Evolutionary conservation across 768 basidiomycete genomes (phyloP).

Genomic region (Tubosaeta sp.): DNA sequence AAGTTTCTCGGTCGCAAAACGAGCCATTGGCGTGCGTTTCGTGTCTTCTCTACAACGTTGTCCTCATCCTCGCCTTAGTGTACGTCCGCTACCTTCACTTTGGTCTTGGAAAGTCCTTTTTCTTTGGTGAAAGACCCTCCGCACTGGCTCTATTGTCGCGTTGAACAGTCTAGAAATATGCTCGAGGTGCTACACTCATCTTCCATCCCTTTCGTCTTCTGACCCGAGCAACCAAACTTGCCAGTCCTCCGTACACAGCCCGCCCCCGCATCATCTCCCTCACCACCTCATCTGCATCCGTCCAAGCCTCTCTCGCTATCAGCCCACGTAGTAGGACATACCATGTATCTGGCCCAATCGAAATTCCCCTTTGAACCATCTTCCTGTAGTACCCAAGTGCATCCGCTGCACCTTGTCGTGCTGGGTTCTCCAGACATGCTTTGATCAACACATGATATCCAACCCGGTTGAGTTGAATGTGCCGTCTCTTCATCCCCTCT

Average conservation of each 20-base stretch:
- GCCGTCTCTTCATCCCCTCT: conserved; percentile 52
- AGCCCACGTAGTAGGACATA: conserved; percentile 70
- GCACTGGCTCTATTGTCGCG: conserved; percentile 14
- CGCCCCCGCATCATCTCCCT: conserved; percentile 53
- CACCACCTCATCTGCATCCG: conserved; percentile 54
- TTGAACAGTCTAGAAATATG: conserved; percentile 27
- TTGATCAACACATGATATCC: conserved; percentile 78
- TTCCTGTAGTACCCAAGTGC: conserved; percentile 59
- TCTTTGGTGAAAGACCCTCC: conserved; percentile 39
- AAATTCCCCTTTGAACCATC: conserved; percentile 49
- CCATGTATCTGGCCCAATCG: conserved; percentile 65
- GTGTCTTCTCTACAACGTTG: conserved; percentile 1
- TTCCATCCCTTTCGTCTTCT: conserved; percentile 36
- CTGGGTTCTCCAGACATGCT: conserved; percentile 53
- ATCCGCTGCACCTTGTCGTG: conserved; percentile 45
- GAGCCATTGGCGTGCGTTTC: conserved; percentile 75
- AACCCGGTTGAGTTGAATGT: conserved; percentile 52
- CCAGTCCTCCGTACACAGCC: conserved; percentile 42
- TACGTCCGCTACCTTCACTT: conserved; percentile 67
- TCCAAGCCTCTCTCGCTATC: conserved; percentile 53
- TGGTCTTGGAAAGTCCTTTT: conserved; percentile 61
- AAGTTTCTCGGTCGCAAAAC: conserved; percentile 85
- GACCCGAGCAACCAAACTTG: conserved; percentile 48
- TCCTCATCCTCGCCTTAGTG: conserved; percentile 38
- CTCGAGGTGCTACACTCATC: conserved; percentile 22